Base-by-base conservation (phyloP, 1,139 yeast species). In the Scheffersomyces parashehatae region DNA sequence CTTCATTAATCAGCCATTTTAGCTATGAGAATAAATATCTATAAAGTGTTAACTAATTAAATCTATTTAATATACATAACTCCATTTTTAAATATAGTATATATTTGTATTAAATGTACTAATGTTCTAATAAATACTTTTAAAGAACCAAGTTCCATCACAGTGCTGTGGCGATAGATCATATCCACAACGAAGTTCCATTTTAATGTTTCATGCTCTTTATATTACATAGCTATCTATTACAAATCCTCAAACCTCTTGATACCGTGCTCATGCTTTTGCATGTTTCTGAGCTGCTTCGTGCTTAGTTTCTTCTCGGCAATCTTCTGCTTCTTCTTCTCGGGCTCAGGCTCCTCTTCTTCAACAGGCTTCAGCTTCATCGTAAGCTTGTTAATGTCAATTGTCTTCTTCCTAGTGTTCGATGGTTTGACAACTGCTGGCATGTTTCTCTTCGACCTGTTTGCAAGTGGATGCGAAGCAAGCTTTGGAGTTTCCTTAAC, bases 191-290 rank as follows among this genome's bases (percentile, higher is more conserved):
- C 7, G 6, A 20, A 5, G 7, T 2, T 41, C 44, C 35, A 38
- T 44, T 38, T 16, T 6, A 20, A 20, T 20, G 9, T 3, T 2
- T 20, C 26, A 20, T 20, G 26, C 26, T 41, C 26, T 10, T 24
- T 26, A 28, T 35, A 1, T 3, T 30, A 5, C 15, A 12, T 35
- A 14, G 10, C 26, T 30, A 12, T 35, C 40, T 10, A 24, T 51
- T 67, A 82, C 44, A 83, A 64, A 40, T 75, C 89, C n/a, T 83
- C 89, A 53, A 85, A 85, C 48, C 67, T 75, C 35, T 79, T 71
- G 43, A 86, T 85, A 0, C 93, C 91, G 50, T 83, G 87, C 46
- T 81, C 83, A 41, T 77, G 82, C 38, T 68, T 72, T 48, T 77
- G 82, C 53, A 69, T 56, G 47, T 78, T 79, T 39, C 73, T 65